A percentile compares a stretch with the other conserved stretches of the same genome.
Evolutionary conservation across 202 grass and related monocot genomes (phyloP).

Genomic region (Schoenoplectus tabernaemontani): DNA sequence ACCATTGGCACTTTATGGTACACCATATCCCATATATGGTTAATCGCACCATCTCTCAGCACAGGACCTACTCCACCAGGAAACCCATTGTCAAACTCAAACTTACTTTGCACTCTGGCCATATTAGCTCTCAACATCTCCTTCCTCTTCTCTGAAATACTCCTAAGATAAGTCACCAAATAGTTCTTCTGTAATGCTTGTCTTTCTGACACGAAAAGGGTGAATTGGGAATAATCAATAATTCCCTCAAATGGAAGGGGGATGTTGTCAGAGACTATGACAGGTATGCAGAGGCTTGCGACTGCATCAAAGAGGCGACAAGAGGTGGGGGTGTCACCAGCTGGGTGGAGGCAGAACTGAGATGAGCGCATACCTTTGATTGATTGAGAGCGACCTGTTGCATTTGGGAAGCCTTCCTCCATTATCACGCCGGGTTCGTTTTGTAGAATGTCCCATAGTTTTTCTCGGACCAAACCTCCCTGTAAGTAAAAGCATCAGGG

Average conservation of each 20-base stretch:
- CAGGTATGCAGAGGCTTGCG: slow-evolving; percentile 81
- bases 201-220: slow-evolving; percentile 53
- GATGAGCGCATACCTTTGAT: slow-evolving; percentile 77
- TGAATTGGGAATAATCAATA: slow-evolving; percentile 67
- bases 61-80: slow-evolving; percentile 16
- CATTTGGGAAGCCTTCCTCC: slow-evolving; percentile 91
- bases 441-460: slow-evolving; percentile 70
- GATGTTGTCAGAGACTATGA: slow-evolving; percentile 75
- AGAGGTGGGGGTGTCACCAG: slow-evolving; percentile 87
- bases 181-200: slow-evolving; percentile 53
- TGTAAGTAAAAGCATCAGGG: slow-evolving; percentile 25
- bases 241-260: slow-evolving; percentile 86
- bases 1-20: slow-evolving; percentile 61
- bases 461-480: slow-evolving; percentile 84
- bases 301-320: slow-evolving; percentile 89
- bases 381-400: slow-evolving; percentile 67
- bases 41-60: slow-evolving; percentile 45
- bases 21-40: slow-evolving; percentile 73
- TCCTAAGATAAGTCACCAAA: slow-evolving; percentile 49
- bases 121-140: slow-evolving; percentile 49
- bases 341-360: slow-evolving; percentile 79
- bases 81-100: slow-evolving; percentile 50
- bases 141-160: slow-evolving; percentile 46
- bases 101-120: slow-evolving; percentile 39
- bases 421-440: slow-evolving; percentile 64